Evolutionary conservation across 192 early-diverging fungal species (phyloP), one percentile per base, ranked within the genome.

Genomic region (Coemansia sp.): DNA sequence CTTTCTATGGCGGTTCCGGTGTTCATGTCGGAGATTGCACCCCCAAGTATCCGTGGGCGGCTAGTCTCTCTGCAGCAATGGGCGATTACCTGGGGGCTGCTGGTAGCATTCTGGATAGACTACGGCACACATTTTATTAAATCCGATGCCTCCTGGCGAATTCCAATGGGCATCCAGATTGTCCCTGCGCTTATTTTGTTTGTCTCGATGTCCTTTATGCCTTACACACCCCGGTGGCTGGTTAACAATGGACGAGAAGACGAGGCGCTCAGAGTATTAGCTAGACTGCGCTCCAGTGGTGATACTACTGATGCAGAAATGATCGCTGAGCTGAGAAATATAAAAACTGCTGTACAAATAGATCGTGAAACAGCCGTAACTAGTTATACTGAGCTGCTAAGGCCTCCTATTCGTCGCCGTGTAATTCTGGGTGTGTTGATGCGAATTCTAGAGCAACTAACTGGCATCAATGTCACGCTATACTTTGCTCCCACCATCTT

Each of bases 71-170:
- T 94, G 44, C 88, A 94, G 61, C 94, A 97, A 69, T 89, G 91
- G 81, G 87, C 91, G 59, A 96, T 97, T 70, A 97, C 94, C 39
- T 89, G 91, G 84, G 94, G 92, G 60, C 87, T 86, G 15, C 66
- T 83, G 31, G 69, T 84, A 19, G 63, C 81, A 4, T 80, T 69
- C 41, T 79, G 65, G 64, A 63, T 72, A 11, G 70, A 77, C 61
- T 72, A 79, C 33, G 66, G 70, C 9, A 69, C 61, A 49, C 54
- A 57, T 15, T 73, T 70, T 48, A 70, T 80, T 20, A 56, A 72
- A 36, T 72, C 63, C 45, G 48, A 80, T 50, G 80, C 80, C 35
- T 74, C 84, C 31, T 97, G 91, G 90, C 83, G 92, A 56, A 72
- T 91, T 42, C 88, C 92, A 9, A 82, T 93, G 50, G 89, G 84